Evolutionary conservation across 805 yeast genomes (phyloP).

Genomic region (Brettanomyces sp.): DNA sequence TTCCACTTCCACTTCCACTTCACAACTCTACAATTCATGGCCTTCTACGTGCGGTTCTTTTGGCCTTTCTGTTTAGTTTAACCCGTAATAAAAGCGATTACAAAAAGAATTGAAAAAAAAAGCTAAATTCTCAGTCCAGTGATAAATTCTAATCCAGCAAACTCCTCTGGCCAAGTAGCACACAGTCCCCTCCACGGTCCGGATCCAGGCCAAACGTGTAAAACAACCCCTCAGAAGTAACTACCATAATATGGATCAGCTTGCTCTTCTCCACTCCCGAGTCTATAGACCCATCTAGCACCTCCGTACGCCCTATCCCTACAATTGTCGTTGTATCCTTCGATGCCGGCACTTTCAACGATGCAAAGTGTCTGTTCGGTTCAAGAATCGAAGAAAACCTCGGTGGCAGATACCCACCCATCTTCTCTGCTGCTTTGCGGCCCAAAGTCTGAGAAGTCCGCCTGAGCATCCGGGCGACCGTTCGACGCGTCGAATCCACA

Average conservation of each 20-base stretch:
- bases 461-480: conserved; percentile 68
- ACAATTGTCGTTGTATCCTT: conserved; percentile 37
- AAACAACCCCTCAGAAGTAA: conserved; percentile 79
- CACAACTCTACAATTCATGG: no score
- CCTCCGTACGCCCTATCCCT: conserved; percentile 30
- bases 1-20: no score
- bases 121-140: no score
- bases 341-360: conserved; percentile 37
- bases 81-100: no score
- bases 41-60: no score
- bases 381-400: conserved; percentile 80
- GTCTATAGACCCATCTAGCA: conserved; percentile 7
- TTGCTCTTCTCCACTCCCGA: conserved; percentile 10
- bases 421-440: conserved; percentile 73
- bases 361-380: conserved; percentile 91
- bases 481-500: conserved; percentile 59
- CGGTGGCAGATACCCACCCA: conserved; percentile 84
- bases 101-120: no score
- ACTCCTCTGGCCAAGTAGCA: conserved; percentile 51
- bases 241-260: conserved; percentile 56
- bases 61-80: no score
- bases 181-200: conserved; percentile 91
- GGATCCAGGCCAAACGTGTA: conserved; percentile 81
- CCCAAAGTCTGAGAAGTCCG: conserved; percentile 73
- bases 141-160: conserved; percentile 15